Base-by-base conservation (phyloP, 352 stramenopile species). In the Globisporangium cystogenes region DNA sequence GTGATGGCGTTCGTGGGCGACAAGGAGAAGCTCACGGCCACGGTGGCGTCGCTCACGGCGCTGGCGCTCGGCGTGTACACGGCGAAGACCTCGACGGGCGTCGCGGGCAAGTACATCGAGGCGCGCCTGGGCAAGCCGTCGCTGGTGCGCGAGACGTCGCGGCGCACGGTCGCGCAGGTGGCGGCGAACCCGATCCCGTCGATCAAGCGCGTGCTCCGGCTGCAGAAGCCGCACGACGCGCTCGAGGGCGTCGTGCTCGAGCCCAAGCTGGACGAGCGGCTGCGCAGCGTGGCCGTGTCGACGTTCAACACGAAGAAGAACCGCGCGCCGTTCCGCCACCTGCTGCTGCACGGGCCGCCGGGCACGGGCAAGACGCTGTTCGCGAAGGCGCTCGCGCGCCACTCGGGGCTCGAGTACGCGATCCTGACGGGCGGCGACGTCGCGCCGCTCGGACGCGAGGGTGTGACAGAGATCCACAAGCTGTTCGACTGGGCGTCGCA, bases 361-460 rank as follows among this genome's bases (percentile, higher is more conserved):
- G 97, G 97, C 73, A 99, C 97, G 14, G 97, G 97, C 68, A 99
- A 99, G 79, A 99, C 97, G 12, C 88, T 99, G 71, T 98, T 99
- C 68, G 97, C 97, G 43, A 98, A 98, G 73, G 82, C 92, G 46
- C 81, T 99, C 27, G 97, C 97, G 8, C 85, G 90, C 56, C 86
- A 98, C 68, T 98, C 93, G 15, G 96, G 96, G 7, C 73, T 99
- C 51, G 97, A 99, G 63, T 99, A 98, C 76, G 97, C 97, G 39
- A 98, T 99, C 68, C 80, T 99, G 42, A 99, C 96, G 7, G 97
- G 97, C 72, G 96, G 97, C 72, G 97, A 99, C 68, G 96, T 99
- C 43, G 96, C 95, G 11, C 97, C 97, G n/a, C 79, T 99, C 40
- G 97, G 97, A 41, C 78, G 78, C 26, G 96, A 99, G 70, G 96